Base-by-base conservation (phyloP, 176 grass and related monocot genomes). In the Oryza punctata region DNA sequence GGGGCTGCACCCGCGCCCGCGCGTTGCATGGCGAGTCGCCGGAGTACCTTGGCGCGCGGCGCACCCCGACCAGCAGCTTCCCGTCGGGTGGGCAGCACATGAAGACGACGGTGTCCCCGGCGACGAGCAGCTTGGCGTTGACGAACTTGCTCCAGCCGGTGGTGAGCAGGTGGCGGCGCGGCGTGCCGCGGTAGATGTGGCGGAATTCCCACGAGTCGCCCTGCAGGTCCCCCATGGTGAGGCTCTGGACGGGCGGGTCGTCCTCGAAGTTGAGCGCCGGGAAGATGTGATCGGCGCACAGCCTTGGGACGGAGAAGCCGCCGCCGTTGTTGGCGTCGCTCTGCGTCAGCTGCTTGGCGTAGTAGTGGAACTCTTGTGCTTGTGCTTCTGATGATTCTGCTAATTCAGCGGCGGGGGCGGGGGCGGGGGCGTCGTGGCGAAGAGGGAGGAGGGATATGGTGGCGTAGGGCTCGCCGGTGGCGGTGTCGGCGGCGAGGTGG, bases 251-350 rank as follows among this genome's bases (percentile, higher is more conserved):
- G 67, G 91, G 94, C 25, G 94, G 87, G 10, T 94, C 77, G 15
- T 49, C 82, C 0, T 28, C 23, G 50, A 92, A 81, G 84, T 94
- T 68, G 69, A 97, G 92, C 28, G 5, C 15, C 15, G 91, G 94
- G 72, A 97, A 90, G 78, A 97, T 81, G 24, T 69, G 21, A 14
- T 90, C 91, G 67, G 92, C 90, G 90, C 90, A 97, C 79, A 81
- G 80, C 72, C 87, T 84, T 65, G 91, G 91, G 6, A 97, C 82
- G 54, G 94, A 94, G 80, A 97, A 97, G 21, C 91, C 91, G 65
- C 85, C 89, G 46, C 94, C 94, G 66, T 94, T 97, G 89, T 97
- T 94, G 65, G 94, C 94, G 79, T 97, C 94, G 94, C 89, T 94
- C 70, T 74, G 87, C 27, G 89, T 97, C 54, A 97, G 90, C 33